Evolutionary conservation across 2,329 filamentous ascomycete species (phyloP).

Genomic region (Anisogramma anomala): DNA sequence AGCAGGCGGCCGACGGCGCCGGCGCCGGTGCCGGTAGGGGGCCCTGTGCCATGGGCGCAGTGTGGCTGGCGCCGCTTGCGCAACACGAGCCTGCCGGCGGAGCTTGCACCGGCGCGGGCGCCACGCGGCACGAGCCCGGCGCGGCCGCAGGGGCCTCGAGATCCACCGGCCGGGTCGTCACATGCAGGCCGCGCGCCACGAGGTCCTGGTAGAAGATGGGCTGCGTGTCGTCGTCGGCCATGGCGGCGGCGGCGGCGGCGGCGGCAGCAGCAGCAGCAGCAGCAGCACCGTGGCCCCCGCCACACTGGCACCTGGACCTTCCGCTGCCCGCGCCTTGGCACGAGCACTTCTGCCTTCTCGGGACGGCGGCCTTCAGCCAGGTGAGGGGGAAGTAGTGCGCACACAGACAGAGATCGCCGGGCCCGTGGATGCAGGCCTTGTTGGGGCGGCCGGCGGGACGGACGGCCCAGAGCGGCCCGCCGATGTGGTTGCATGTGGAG

Average conservation of each 20-base stretch:
- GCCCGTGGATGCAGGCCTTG: slow-evolving; percentile 56
- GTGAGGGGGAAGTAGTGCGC: slow-evolving; percentile 14
- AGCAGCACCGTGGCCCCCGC: slow-evolving; percentile 16
- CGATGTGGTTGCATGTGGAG: slow-evolving; percentile 55
- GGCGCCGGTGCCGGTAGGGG: background rate
- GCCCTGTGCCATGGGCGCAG: background rate
- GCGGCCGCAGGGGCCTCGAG: slow-evolving; percentile 26
- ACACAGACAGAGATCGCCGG: slow-evolving; percentile 51
- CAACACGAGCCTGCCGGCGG: slow-evolving; percentile 5
- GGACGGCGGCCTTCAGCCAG: slow-evolving; percentile 44
- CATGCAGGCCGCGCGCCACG: slow-evolving; percentile 11
- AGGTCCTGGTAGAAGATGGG: slow-evolving; percentile 14
- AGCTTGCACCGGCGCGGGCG: background rate
- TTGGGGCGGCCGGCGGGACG: slow-evolving; percentile 61
- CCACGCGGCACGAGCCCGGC: slow-evolving; percentile 20
- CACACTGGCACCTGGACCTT: slow-evolving; percentile 10
- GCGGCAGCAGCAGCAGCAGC: slow-evolving; percentile 16
- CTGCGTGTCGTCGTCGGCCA: slow-evolving; percentile 12
- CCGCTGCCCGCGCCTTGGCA: slow-evolving; percentile 25
- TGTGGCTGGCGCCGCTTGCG: background rate
- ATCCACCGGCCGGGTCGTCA: slow-evolving; percentile 18
- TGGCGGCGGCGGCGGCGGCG: slow-evolving; percentile 14
- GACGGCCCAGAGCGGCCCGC: slow-evolving; percentile 31
- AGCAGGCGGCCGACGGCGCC: slow-evolving; percentile 13
- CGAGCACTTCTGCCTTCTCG: slow-evolving; percentile 43